Conservation (phyloP, 2,329 filamentous ascomycete species). For the Botrytis tulipae region DNA sequence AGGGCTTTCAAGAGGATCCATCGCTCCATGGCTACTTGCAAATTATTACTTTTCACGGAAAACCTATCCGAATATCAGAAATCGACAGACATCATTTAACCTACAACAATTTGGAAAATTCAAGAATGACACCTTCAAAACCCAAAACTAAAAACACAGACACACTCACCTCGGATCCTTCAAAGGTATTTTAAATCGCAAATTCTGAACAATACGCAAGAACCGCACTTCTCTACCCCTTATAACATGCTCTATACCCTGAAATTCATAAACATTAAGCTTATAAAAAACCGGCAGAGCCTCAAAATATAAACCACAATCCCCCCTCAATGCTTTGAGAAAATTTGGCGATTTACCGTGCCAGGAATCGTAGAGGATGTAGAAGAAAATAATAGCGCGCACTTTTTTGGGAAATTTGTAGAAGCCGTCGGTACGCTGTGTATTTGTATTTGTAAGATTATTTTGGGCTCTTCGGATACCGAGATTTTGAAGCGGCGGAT, state of each 20-base stretch:
- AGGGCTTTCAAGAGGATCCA: fast-evolving
- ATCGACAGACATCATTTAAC: no score
- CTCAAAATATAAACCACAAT: neutral
- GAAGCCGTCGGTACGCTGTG: fast-evolving
- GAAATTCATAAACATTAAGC: no score
- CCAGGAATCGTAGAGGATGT: neutral
- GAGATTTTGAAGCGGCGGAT: neutral
- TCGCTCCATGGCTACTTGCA: no score
- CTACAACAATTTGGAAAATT: neutral
- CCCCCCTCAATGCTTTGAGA: neutral
- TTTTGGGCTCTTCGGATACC: neutral
- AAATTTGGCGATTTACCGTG: neutral
- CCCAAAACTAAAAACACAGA: neutral
- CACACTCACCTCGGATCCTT: neutral
- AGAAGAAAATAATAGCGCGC: neutral
- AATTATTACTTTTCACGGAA: no score
- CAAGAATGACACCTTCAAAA: neutral
- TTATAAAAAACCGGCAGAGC: neutral
- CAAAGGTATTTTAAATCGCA: neutral
- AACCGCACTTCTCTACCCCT: neutral
- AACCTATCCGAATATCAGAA: neutral
- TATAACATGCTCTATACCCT: fast-evolving
- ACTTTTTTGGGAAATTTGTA: neutral
- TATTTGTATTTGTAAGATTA: no score
- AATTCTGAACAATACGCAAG: neutral